Evolutionary conservation across 116 monocot genomes (phyloP).

Genomic region (Phalaenopsis hybrid): DNA sequence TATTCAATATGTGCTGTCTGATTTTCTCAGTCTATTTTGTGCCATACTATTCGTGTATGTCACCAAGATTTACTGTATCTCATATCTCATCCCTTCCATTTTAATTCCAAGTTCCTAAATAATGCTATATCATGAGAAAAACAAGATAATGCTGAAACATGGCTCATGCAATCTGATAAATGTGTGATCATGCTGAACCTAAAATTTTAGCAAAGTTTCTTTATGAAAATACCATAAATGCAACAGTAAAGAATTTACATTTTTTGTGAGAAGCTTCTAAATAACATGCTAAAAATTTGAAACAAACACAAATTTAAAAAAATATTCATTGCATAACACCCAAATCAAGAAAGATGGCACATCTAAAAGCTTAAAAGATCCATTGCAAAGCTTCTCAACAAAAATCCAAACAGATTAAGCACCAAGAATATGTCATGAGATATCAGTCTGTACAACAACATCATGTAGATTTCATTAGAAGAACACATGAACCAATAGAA

Average conservation of each 20-base stretch:
- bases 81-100: not conserved
- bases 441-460: not conserved
- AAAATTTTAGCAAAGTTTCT: too few relatives aligned
- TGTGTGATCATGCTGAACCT: not conserved
- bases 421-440: not conserved
- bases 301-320: not conserved
- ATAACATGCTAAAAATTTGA: not conserved
- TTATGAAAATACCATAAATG: not conserved
- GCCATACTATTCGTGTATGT: not conserved
- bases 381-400: not conserved
- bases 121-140: not conserved
- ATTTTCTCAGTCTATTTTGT: not conserved
- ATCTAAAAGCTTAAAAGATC: not conserved
- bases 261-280: not conserved
- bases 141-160: not conserved
- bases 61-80: not conserved
- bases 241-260: not conserved
- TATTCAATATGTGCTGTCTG: not conserved
- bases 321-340: not conserved
- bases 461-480: not conserved
- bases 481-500: not conserved
- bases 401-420: not conserved
- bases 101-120: not conserved
- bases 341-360: not conserved
- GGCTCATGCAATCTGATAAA: not conserved